Conservation (phyloP, 768 basidiomycete species). For the Lentinula edodes region DNA sequence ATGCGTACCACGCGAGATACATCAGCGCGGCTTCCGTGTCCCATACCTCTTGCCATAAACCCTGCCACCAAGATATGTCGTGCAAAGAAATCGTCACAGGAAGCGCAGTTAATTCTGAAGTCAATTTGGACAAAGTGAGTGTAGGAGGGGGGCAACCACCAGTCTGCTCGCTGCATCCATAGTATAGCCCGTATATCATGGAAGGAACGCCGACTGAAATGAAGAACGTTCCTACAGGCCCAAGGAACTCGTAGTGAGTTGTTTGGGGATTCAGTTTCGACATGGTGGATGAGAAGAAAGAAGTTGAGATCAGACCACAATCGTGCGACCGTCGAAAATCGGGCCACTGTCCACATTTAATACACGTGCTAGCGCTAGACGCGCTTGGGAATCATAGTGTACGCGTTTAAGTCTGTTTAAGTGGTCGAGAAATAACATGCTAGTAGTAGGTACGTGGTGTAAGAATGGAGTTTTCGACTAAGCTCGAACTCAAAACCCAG, state of each 20-base stretch:
- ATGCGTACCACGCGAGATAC: slow-evolving; percentile 91
- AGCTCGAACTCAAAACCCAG: no score
- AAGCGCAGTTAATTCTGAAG: slow-evolving; percentile 23
- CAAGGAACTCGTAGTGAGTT: slow-evolving; percentile 74
- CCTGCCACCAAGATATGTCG: slow-evolving; percentile 57
- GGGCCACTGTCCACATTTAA: not conserved
- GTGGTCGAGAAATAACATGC: not conserved
- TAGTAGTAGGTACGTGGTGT: no score
- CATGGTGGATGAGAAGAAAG: not conserved
- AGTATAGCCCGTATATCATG: slow-evolving; percentile 70
- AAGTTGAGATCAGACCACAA: not conserved
- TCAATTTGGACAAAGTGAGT: slow-evolving; percentile 17
- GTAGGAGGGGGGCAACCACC: slow-evolving; percentile 61
- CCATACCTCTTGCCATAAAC: slow-evolving; percentile 75
- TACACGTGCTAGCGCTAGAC: not conserved
- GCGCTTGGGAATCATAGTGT: not conserved
- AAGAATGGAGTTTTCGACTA: no score
- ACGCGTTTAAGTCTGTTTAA: no score
- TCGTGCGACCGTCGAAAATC: not conserved
- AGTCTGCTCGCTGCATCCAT: slow-evolving; percentile 65
- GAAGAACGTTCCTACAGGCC: slow-evolving; percentile 70
- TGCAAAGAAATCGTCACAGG: slow-evolving; percentile 39
- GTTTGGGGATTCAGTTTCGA: slow-evolving; percentile 60
- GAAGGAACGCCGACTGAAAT: slow-evolving; percentile 69
- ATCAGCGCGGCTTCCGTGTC: slow-evolving; percentile 71